phyloP scores from a whole-genome alignment of 768 basidiomycete genomes.

The Boletus subcaerulescens region DNA sequence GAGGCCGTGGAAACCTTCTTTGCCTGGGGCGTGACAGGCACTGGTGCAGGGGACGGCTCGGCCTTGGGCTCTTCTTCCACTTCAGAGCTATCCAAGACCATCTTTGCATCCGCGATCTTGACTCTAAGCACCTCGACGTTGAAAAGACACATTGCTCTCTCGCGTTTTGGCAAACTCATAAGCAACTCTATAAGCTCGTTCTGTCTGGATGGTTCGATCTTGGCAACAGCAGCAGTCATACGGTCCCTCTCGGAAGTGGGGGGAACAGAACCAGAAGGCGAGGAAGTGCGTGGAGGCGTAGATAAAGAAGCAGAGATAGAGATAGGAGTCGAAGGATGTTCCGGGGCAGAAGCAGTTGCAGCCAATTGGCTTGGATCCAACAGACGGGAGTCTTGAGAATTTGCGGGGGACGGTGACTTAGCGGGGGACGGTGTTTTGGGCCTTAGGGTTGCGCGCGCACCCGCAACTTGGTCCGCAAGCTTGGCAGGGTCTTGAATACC shows the following conservation, averaged over 20 bases:
- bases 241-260: slow-evolving; percentile 73
- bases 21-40: slow-evolving; percentile 58
- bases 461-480: slow-evolving; percentile 61
- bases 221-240: slow-evolving; percentile 62
- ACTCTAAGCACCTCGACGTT: slow-evolving; percentile 73
- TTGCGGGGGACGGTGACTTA: slow-evolving; percentile 52
- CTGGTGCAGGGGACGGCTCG: slow-evolving; percentile 32
- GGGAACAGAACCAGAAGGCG: slow-evolving; percentile 62
- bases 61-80: slow-evolving; percentile 43
- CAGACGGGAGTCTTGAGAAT: slow-evolving; percentile 70
- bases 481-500: slow-evolving; percentile 69
- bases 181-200: slow-evolving; percentile 71
- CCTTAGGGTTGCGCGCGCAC: slow-evolving; percentile 34
- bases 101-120: slow-evolving; percentile 80
- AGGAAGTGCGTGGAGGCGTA: slow-evolving; percentile 81
- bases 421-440: slow-evolving; percentile 41
- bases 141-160: slow-evolving; percentile 89
- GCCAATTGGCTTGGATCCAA: slow-evolving; percentile 59
- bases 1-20: slow-evolving; percentile 47
- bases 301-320: slow-evolving; percentile 73
- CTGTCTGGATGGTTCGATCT: slow-evolving; percentile 58
- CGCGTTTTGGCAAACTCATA: slow-evolving; percentile 84
- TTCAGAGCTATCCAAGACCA: slow-evolving; percentile 73
- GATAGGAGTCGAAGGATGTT: slow-evolving; percentile 84
- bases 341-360: slow-evolving; percentile 84